Percentiles rank a stretch among this genome's conserved stretches.
Evolutionary conservation across 2,329 filamentous ascomycete genomes (phyloP).

Genomic region (Byssoonygena ceratinophila): DNA sequence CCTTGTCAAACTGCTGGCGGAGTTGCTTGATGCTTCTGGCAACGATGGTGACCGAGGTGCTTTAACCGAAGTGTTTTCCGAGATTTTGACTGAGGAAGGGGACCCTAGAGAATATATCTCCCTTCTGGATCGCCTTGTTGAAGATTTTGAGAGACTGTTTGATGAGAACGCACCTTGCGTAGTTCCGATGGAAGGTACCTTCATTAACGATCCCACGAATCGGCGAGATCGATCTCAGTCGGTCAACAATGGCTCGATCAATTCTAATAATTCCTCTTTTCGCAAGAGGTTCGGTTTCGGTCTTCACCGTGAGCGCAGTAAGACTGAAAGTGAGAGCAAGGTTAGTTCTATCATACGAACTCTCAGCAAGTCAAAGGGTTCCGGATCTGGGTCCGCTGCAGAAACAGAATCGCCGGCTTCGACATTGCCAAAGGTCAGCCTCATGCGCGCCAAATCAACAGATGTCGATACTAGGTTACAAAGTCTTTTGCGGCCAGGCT

Average conservation of each 20-base stretch:
- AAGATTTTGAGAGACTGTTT: slow-evolving; percentile 83
- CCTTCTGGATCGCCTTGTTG: slow-evolving; percentile 74
- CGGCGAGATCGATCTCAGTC: slow-evolving; percentile 50
- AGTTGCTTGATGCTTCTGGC: slow-evolving; percentile 76
- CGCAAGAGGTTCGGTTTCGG: slow-evolving; percentile 75
- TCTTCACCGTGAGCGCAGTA: slow-evolving; percentile 68
- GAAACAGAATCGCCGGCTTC: slow-evolving; percentile 45
- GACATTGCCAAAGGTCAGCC: slow-evolving; percentile 56
- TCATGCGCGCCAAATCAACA: slow-evolving; percentile 65
- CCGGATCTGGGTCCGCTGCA: slow-evolving; percentile 36
- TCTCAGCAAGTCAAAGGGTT: slow-evolving; percentile 68
- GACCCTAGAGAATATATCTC: slow-evolving; percentile 77
- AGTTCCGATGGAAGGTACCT: slow-evolving; percentile 34
- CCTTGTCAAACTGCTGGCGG: slow-evolving; percentile 73
- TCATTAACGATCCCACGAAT: slow-evolving; percentile 48
- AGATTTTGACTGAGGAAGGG: slow-evolving; percentile 68
- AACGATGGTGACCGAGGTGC: slow-evolving; percentile 87
- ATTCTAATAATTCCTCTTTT: slow-evolving; percentile 77
- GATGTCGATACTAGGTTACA: slow-evolving; percentile 50
- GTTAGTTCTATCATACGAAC: slow-evolving; percentile 73
- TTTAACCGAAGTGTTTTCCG: slow-evolving; percentile 77
- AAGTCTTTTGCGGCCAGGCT: slow-evolving; percentile 43
- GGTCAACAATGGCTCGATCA: slow-evolving; percentile 61
- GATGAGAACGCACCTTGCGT: slow-evolving; percentile 47
- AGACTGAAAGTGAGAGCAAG: slow-evolving; percentile 55